Evolutionary conservation across 768 basidiomycete genomes (phyloP), one percentile per base, ranked within the genome.

Genomic region (Phaffia tasmanica): DNA sequence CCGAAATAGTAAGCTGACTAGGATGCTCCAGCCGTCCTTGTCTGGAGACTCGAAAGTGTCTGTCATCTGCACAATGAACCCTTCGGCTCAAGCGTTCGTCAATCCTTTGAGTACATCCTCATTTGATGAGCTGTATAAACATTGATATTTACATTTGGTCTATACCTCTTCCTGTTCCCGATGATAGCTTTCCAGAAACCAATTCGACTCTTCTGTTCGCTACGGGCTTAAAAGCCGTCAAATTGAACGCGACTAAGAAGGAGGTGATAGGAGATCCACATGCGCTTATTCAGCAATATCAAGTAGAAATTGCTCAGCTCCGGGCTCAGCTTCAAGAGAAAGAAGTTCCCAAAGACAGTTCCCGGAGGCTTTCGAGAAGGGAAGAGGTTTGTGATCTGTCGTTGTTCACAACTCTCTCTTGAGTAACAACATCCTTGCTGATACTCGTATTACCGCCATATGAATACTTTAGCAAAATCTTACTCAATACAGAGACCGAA

Each of bases 11-110:
- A 35, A 67, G 48, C 46, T 60, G 21, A 95, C 92, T 19, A 85
- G 91, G 27, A 84, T 98, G 76, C 82, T 98, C 7, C 93, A 97
- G 75, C 92, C 94, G 1, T 97, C 92, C 0, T 80, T 99, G 0
- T 88, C 91, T 0, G 94, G 94, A 0, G 90, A 98, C 74, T 93
- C 94, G 25, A 85, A 91, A 9, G 93, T 99, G 62, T 91, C 89
- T 51, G 93, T 99, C 19, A 86, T 98, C 62, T 95, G 93, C 75
- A 98, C 94, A 0, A 83, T 98, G 74, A 94, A 93, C 72, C 91
- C 94, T 0, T 88, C 92, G 59, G 75, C 80, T 1, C 77, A 79
- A 57, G 91, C 91, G 65, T 67, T 7, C 8, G 65, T 61, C 18
- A 35, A 21, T n/a, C 35, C 18, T 15, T 47, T n/a, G 30, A 21